Evolutionary conservation across 129 eudicot genomes (phyloP).

Genomic region (Tanacetum coccineum): DNA sequence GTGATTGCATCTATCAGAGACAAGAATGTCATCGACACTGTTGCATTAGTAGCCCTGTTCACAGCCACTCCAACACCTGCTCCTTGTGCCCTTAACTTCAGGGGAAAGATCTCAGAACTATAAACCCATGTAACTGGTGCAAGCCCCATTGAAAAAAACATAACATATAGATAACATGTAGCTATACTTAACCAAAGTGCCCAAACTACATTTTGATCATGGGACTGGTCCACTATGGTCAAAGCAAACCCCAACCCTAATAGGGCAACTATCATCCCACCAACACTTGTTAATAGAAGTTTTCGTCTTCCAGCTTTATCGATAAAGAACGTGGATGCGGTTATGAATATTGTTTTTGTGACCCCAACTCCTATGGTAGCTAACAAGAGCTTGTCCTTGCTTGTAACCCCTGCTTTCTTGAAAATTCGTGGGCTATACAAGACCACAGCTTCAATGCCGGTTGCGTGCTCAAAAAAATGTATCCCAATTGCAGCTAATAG

Average conservation of each 20-base stretch:
- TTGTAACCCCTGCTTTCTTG: slow-evolving; percentile 56
- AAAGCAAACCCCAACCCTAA: slow-evolving; percentile 50
- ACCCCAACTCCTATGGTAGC: slow-evolving; percentile 68
- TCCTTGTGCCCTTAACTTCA: slow-evolving; percentile 69
- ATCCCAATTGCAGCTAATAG: slow-evolving; percentile 65
- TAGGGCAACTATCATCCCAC: slow-evolving; percentile 53
- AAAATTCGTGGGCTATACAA: slow-evolving; percentile 69
- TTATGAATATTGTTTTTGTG: slow-evolving; percentile 41
- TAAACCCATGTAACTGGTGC: slow-evolving; percentile 83
- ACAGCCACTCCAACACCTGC: slow-evolving; percentile 76
- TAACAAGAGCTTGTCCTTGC: slow-evolving; percentile 41
- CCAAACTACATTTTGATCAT: slow-evolving; percentile 38
- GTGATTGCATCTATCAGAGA: slow-evolving; percentile 58
- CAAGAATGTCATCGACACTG: slow-evolving; percentile 68
- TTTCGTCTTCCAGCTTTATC: slow-evolving; percentile 69
- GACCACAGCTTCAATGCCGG: slow-evolving; percentile 74
- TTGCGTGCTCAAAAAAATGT: slow-evolving; percentile 86
- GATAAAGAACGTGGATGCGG: slow-evolving; percentile 48
- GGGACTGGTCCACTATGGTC: slow-evolving; percentile 47
- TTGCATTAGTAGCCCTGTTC: slow-evolving; percentile 73
- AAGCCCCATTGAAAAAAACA: slow-evolving; percentile 65
- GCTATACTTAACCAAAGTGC: slow-evolving; percentile 57
- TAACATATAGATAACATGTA: slow-evolving; percentile 41
- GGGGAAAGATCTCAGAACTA: slow-evolving; percentile 73
- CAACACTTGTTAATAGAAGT: slow-evolving; percentile 50